A percentile compares a stretch with the other conserved stretches of the same genome.
Evolutionary conservation across 2,329 filamentous ascomycete genomes (phyloP).

Genomic region (Bimuria novae-zelandiae): DNA sequence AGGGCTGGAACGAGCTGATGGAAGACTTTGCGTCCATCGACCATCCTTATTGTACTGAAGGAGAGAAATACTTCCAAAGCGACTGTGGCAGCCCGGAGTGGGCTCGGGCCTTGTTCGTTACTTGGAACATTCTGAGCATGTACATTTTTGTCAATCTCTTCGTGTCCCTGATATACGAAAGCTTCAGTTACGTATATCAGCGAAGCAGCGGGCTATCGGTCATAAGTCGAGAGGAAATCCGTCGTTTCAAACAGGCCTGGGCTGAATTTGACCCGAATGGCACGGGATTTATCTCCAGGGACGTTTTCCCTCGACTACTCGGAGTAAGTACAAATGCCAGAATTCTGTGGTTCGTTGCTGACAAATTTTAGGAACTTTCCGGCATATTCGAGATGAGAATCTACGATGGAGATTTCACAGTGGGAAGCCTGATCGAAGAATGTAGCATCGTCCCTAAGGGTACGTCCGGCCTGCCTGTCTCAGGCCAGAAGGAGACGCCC

Average conservation of each 20-base stretch:
- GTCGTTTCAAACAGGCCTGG: slow-evolving; percentile 98
- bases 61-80: slow-evolving; percentile 75
- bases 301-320: slow-evolving; percentile 84
- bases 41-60: slow-evolving; percentile 78
- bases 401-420: slow-evolving; percentile 87
- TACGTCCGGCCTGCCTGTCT: slow-evolving; percentile 53
- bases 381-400: slow-evolving; percentile 98
- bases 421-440: slow-evolving; percentile 84
- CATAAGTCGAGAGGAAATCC: slow-evolving; percentile 90
- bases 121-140: slow-evolving; percentile 99
- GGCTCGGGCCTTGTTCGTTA: slow-evolving; percentile 87
- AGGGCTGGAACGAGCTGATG: slow-evolving; percentile 97
- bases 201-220: slow-evolving; percentile 89
- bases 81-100: slow-evolving; percentile 92
- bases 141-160: slow-evolving; percentile 99
- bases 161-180: slow-evolving; percentile 98
- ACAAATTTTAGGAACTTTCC: slow-evolving; percentile 69
- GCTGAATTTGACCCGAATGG: slow-evolving; percentile 91
- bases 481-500: slow-evolving; percentile 43
- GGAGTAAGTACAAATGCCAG: slow-evolving; percentile 59
- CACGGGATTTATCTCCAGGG: slow-evolving; percentile 87
- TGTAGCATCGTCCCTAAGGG: slow-evolving; percentile 65
- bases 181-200: slow-evolving; percentile 99
- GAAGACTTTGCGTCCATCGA: slow-evolving; percentile 85
- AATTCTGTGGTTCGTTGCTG: slow-evolving; percentile 7